Conservation (phyloP, 768 basidiomycete genomes). For the Glaciozyma antarctica region DNA sequence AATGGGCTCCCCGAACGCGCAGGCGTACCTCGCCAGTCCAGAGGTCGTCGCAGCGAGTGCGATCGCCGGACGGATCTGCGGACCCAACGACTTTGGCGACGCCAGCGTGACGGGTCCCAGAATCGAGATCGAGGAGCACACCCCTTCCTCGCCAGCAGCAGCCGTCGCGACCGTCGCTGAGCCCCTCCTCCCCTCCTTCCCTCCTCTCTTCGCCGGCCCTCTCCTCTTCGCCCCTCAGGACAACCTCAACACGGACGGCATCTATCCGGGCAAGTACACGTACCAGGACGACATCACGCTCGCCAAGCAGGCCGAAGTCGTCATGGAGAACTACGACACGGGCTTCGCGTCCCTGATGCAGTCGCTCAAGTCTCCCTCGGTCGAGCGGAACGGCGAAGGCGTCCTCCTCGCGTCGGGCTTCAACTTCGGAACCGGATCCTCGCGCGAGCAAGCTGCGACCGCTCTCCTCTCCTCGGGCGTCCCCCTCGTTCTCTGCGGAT, state of each 20-base stretch:
- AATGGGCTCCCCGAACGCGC: slow-evolving; percentile 92
- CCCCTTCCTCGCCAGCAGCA: slow-evolving; percentile 36
- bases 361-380: slow-evolving; percentile 35
- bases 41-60: slow-evolving; percentile 96
- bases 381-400: slow-evolving; percentile 42
- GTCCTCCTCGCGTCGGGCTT: slow-evolving; percentile 82
- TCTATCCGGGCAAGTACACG: slow-evolving; percentile 98
- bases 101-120: slow-evolving; percentile 19
- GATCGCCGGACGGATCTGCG: slow-evolving; percentile 77
- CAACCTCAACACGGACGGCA: slow-evolving; percentile 94
- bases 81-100: slow-evolving; percentile 58
- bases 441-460: slow-evolving; percentile 95
- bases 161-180: slow-evolving; percentile 44
- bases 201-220: slow-evolving; percentile 65
- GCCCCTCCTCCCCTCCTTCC: slow-evolving; percentile 71
- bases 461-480: slow-evolving; percentile 89
- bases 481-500: slow-evolving; percentile 89
- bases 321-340: slow-evolving; percentile 99
- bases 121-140: slow-evolving; percentile 34
- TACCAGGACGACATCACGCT: slow-evolving; percentile 99
- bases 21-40: slow-evolving; percentile 91
- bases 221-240: slow-evolving; percentile 92
- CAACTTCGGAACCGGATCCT: slow-evolving; percentile 98
- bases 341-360: slow-evolving; percentile 58
- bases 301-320: slow-evolving; percentile 82